Evolutionary conservation across 805 yeast genomes (phyloP), one percentile per base, ranked within the genome.

Genomic region (Dipodascus albidus): DNA sequence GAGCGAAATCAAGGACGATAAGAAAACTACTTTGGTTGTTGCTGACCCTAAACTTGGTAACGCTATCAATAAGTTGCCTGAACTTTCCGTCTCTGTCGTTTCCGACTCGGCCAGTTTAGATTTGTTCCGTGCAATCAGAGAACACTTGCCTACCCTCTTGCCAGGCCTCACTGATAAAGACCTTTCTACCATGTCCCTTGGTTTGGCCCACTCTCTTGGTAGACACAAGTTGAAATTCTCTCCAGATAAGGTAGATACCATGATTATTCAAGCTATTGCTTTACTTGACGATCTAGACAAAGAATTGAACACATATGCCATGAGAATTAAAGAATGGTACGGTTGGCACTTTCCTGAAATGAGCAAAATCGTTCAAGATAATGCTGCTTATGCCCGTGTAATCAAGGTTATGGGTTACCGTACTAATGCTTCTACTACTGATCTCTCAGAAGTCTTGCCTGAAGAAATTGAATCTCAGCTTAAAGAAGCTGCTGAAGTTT

Each of bases 261-360:
- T 93, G 99, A 91, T 93, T 69, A 95, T 93, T 59, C 99, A 93
- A 76, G 99, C 99, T 55, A 93, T 93, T 73, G 96, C 98, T 20
- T 77, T 93, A 61, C 79, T 93, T 66, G 99, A 93, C 66, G 97
- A 93, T 67, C 79, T 93, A 64, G 99, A 93, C 76, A 93, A 93
- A 75, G 99, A 93, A 72, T 80, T 93, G 64, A 93, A 93, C 76
- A 93, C 97, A 52, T 93, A 91, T 65, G 96, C 98, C 61, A 93
- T 93, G 99, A 83, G 99, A 76, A 82, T 91, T 74, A 93, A 91
- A 76, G 99, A 93, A 75, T 93, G 99, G 99, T 93, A 93, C 74
- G 99, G 99, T 60, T 93, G 99, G 99, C 99, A 93, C 73, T 93
- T 93, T 83, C 99, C 99, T 42, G 99, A 93, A 73, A 81, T 93